Conservation (phyloP, 2,329 filamentous ascomycete genomes). For the Pseudogymnoascus sp. region DNA sequence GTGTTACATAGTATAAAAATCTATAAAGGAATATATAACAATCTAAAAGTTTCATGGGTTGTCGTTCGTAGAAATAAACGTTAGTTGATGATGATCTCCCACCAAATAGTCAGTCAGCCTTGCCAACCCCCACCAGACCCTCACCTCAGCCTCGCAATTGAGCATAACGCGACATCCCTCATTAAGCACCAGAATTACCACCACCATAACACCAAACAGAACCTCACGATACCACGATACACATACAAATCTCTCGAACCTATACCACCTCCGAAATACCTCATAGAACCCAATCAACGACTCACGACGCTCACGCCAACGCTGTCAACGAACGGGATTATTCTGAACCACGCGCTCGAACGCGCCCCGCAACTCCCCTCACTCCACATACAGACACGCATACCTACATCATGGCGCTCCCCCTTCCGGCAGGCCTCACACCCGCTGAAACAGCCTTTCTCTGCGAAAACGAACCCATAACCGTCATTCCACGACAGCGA, state of each 20-base stretch:
- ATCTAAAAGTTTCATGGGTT: background rate
- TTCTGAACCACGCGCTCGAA: background rate
- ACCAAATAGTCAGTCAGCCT: too few species aligned
- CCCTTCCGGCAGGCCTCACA: constrained; percentile 48
- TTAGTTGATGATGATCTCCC: too few species aligned
- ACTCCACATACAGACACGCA: background rate
- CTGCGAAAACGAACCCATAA: constrained; percentile 96
- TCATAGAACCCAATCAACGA: background rate
- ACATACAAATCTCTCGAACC: background rate
- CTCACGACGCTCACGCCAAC: background rate
- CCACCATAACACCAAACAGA: background rate
- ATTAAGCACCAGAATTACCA: background rate
- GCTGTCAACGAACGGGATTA: background rate
- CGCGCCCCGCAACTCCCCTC: background rate
- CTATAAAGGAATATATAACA: background rate
- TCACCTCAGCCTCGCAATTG: background rate
- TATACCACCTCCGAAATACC: background rate
- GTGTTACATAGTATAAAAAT: background rate
- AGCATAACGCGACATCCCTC: background rate
- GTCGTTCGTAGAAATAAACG: too few species aligned
- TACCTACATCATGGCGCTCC: constrained; percentile 26
- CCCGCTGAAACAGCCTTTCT: constrained; percentile 88
- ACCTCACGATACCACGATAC: background rate
- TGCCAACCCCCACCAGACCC: too few species aligned
- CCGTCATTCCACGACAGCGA: constrained; percentile 81